Conservation (phyloP, 1,284 basidiomycete species). For the Fomitopsis pinicola region DNA sequence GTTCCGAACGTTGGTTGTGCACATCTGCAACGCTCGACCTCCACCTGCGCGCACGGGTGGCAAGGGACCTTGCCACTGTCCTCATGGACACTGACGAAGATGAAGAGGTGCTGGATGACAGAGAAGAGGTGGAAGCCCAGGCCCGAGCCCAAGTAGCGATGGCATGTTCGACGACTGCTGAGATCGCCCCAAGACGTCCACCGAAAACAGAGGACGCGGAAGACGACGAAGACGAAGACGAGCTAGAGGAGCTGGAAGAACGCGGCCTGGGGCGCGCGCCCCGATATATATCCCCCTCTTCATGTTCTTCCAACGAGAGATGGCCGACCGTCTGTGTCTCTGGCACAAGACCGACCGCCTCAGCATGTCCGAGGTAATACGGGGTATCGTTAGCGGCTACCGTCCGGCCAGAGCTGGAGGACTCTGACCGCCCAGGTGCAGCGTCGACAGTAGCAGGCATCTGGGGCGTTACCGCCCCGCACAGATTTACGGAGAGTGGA, state of each 20-base stretch:
- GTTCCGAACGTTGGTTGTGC: slow-evolving; percentile 49
- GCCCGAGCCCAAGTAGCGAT: slow-evolving; percentile 43
- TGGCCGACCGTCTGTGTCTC: slow-evolving; percentile 11
- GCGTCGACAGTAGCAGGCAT: slow-evolving; percentile 3
- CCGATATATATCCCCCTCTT: slow-evolving; percentile 55
- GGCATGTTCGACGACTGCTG: slow-evolving; percentile 40
- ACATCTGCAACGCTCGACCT: slow-evolving; percentile 44
- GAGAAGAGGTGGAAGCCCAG: slow-evolving; percentile 40
- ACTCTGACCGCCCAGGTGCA: neutral
- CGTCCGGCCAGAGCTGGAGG: slow-evolving; percentile 1
- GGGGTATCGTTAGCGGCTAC: slow-evolving; percentile 1
- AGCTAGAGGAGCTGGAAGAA: slow-evolving; percentile 29
- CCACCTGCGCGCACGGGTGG: slow-evolving; percentile 35
- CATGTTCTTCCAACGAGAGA: slow-evolving; percentile 27
- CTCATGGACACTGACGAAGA: slow-evolving; percentile 33
- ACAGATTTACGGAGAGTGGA: slow-evolving; percentile 1
- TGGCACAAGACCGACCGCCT: slow-evolving; percentile 18
- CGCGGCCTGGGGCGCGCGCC: slow-evolving; percentile 38
- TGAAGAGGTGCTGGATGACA: slow-evolving; percentile 26
- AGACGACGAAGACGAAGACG: slow-evolving; percentile 35
- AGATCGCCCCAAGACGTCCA: slow-evolving; percentile 36
- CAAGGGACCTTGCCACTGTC: slow-evolving; percentile 33
- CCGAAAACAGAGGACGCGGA: slow-evolving; percentile 29
- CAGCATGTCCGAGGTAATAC: slow-evolving; percentile 10
- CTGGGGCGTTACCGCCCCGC: slow-evolving; percentile 7